phyloP scores from a whole-genome alignment of 1,284 basidiomycete species.

The Ceratobasidium theobromae region DNA sequence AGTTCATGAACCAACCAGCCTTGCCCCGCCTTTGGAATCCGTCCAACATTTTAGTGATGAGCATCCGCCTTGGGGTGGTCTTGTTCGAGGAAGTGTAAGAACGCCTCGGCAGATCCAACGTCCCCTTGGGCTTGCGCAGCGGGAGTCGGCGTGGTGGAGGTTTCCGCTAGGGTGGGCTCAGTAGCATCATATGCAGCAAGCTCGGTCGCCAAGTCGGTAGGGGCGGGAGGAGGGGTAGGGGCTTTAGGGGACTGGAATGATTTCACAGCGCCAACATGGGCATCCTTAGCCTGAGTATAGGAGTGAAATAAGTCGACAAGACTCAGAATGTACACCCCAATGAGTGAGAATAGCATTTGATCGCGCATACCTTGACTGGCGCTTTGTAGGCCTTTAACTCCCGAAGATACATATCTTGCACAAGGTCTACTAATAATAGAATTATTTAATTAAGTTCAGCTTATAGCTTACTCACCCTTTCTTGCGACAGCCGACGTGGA shows the following conservation, averaged over 20 bases:
- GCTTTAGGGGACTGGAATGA: conserved; percentile 65
- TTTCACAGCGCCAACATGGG: conserved; percentile 80
- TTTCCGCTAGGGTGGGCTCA: conserved; percentile 62
- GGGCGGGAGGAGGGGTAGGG: conserved; percentile 70
- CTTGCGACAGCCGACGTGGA: conserved; percentile 64
- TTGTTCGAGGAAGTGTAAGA: conserved; percentile 58
- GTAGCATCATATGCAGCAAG: conserved; percentile 76
- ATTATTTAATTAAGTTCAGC: neutral
- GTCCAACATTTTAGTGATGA: conserved; percentile 47
- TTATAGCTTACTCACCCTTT: conserved; percentile 58
- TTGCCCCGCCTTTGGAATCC: neutral
- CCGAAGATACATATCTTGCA: conserved; percentile 89
- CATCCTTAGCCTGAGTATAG: conserved; percentile 67
- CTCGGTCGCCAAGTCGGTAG: conserved; percentile 78
- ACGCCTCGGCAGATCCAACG: conserved; percentile 55
- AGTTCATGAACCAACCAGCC: neutral
- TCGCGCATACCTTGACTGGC: conserved; percentile 44
- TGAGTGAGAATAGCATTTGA: neutral
- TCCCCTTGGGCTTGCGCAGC: conserved; percentile 44
- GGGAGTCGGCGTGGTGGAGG: conserved; percentile 40
- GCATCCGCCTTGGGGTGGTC: conserved; percentile 60
- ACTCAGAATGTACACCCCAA: neutral
- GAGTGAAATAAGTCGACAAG: conserved; percentile 8
- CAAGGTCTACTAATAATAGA: conserved; percentile 62
- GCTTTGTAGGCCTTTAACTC: conserved; percentile 90